phyloP scores from a whole-genome alignment of 345 rosid species.

The Conringia planisiliqua region DNA sequence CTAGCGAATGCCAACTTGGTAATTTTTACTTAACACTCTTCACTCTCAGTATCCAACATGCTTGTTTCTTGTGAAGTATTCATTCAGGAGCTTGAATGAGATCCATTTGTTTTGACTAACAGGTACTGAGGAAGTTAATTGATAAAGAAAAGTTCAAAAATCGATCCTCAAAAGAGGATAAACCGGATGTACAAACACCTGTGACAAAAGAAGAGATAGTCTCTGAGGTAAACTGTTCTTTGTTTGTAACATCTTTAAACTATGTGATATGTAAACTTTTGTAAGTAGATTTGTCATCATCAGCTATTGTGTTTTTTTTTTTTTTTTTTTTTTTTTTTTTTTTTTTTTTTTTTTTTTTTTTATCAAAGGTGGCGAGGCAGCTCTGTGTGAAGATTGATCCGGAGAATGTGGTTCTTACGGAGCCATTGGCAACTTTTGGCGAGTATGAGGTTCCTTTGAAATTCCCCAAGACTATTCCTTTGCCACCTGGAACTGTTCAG shows the following conservation, averaged over 20 bases:
- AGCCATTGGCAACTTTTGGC: conserved; percentile 65
- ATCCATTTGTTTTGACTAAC: neutral
- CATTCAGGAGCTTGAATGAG: neutral
- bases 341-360: neutral
- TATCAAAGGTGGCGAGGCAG: conserved; percentile 76
- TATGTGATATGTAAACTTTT: neutral
- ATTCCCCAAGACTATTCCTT: conserved; percentile 74
- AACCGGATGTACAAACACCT: conserved; percentile 60
- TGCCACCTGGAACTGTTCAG: conserved; percentile 71
- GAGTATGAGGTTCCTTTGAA: conserved; percentile 72
- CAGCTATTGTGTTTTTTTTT: neutral
- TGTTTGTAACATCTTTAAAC: neutral
- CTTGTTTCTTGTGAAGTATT: neutral
- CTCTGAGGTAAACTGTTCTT: conserved; percentile 52
- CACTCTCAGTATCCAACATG: neutral
- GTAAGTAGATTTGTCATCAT: neutral
- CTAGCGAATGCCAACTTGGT: conserved; percentile 65
- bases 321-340: neutral
- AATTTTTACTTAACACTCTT: neutral
- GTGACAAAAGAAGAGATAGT: conserved; percentile 72
- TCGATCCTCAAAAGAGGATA: conserved; percentile 71
- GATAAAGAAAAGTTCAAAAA: conserved; percentile 57
- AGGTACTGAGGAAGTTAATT: conserved; percentile 62
- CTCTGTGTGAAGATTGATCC: conserved; percentile 70
- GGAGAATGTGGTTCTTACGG: conserved; percentile 58